Percentiles rank a stretch among this genome's conserved stretches.
Conservation (phyloP, 306 rosid species). For the Cucurbita ficifolia region DNA sequence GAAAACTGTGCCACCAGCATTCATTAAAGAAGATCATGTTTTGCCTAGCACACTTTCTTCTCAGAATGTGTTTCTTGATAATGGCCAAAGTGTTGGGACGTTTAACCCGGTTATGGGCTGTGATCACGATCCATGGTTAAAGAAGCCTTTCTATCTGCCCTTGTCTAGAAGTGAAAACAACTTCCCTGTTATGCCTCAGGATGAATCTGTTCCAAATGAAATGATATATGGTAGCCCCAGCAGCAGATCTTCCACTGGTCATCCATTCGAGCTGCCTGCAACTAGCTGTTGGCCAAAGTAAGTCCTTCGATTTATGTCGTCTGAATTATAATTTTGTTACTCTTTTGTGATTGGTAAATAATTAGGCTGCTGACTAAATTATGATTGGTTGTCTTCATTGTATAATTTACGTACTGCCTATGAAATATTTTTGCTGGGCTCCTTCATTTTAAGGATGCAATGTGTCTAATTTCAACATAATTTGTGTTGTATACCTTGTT, state of each 20-base stretch:
- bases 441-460: not conserved
- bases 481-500: not conserved
- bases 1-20: slow-evolving; percentile 60
- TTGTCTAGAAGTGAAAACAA: slow-evolving; percentile 37
- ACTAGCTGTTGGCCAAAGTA: slow-evolving; percentile 74
- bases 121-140: slow-evolving; percentile 75
- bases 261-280: slow-evolving; percentile 47
- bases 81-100: slow-evolving; percentile 54
- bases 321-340: not conserved
- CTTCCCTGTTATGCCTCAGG: slow-evolving; percentile 35
- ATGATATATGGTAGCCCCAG: slow-evolving; percentile 54
- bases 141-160: slow-evolving; percentile 57
- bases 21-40: slow-evolving; percentile 56
- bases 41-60: slow-evolving; percentile 49
- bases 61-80: slow-evolving; percentile 48
- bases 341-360: not conserved
- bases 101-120: slow-evolving; percentile 45
- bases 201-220: slow-evolving; percentile 45
- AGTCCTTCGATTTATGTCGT: slow-evolving; percentile 15
- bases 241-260: slow-evolving; percentile 32
- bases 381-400: not conserved
- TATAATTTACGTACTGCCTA: not conserved
- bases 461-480: not conserved
- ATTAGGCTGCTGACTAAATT: not conserved
- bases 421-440: not conserved